Base-by-base conservation (phyloP, 139 green algal genomes). In the Pleodorina starrii region DNA sequence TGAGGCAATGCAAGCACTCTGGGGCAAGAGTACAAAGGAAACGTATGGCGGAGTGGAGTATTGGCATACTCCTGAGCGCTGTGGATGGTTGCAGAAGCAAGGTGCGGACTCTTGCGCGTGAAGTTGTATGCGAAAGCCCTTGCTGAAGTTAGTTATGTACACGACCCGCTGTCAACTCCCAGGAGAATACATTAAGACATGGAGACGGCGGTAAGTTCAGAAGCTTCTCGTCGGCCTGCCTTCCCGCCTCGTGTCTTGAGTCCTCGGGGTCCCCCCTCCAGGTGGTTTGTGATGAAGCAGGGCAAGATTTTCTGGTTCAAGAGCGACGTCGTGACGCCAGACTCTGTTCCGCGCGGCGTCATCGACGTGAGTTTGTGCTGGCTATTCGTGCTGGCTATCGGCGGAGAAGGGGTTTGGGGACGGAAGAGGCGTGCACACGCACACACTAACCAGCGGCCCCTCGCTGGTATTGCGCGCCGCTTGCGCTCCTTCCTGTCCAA, bases 291-390 rank as follows among this genome's bases (percentile, higher is more conserved):
- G 9, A 91, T 99, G 38, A 99, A 99, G 93, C 93, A 99, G 44
- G 98, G 97, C 46, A 99, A 98, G 89, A 98, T 99, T 32, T 99
- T 99, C 87, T 99, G 98, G 98, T 99, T 99, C 93, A 98, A 98
- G 84, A 93, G 94, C 12, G 96, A 99, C 69, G 91, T 96, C 16
- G 93, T 99, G 16, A 97, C 92, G 23, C 93, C 94, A 48, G 94
- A 97, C 85, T 97, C 97, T 0, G 79, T 97, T 3, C 98, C 98
- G 2, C 92, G 98, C 1, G 98, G 98, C 7, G 93, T 99, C 3
- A 98, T 99, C 78, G 95, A 98, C 91, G 95, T 99, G 27, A 78
- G 92, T 69, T 32, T n/a, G n/a, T n/a, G n/a, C n/a, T n/a, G n/a
- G n/a, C n/a, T n/a, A n/a, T n/a, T n/a, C n/a, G n/a, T n/a, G n/a